Conservation (phyloP, 2,329 filamentous ascomycete genomes). For the Sclerotinia nivalis region DNA sequence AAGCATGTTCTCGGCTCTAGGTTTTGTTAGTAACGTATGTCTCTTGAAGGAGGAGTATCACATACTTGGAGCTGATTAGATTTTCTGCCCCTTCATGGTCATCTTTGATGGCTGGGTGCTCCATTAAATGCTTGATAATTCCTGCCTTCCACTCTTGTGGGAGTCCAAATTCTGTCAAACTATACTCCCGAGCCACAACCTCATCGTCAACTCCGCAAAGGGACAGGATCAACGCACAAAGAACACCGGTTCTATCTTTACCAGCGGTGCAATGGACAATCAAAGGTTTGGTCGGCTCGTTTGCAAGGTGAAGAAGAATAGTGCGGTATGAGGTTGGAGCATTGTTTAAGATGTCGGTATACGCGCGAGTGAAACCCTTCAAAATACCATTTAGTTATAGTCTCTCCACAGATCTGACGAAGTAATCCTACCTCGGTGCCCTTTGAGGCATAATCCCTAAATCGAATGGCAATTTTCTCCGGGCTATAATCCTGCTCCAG, state of each 20-base stretch:
- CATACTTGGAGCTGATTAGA: constrained; percentile 46
- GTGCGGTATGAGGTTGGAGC: constrained; percentile 55
- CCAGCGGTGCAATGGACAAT: constrained; percentile 75
- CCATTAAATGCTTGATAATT: constrained; percentile 53
- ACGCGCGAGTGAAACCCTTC: constrained; percentile 64
- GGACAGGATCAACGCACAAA: constrained; percentile 64
- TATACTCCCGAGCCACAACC: constrained; percentile 66
- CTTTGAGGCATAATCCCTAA: constrained; percentile 58
- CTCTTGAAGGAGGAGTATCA: constrained; percentile 7
- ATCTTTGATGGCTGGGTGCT: constrained; percentile 50
- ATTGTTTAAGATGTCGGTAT: constrained; percentile 58
- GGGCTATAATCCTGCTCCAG: constrained; percentile 60
- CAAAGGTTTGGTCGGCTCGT: constrained; percentile 50
- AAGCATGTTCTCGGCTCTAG: constrained; percentile 52
- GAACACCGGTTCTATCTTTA: constrained; percentile 74
- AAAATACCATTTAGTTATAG: constrained; percentile 15
- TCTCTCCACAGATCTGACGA: neutral
- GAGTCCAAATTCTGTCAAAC: constrained; percentile 64
- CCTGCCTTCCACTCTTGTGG: constrained; percentile 50
- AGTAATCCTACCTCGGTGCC: constrained; percentile 37
- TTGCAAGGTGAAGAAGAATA: constrained; percentile 48
- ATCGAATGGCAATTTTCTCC: constrained; percentile 61
- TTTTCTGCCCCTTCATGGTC: constrained; percentile 45
- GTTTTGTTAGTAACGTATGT: constrained; percentile 19
- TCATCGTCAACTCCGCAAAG: constrained; percentile 62